Evolutionary conservation across 768 basidiomycete genomes (phyloP), one percentile per base, ranked within the genome.

Genomic region (Scleroderma citrinum): DNA sequence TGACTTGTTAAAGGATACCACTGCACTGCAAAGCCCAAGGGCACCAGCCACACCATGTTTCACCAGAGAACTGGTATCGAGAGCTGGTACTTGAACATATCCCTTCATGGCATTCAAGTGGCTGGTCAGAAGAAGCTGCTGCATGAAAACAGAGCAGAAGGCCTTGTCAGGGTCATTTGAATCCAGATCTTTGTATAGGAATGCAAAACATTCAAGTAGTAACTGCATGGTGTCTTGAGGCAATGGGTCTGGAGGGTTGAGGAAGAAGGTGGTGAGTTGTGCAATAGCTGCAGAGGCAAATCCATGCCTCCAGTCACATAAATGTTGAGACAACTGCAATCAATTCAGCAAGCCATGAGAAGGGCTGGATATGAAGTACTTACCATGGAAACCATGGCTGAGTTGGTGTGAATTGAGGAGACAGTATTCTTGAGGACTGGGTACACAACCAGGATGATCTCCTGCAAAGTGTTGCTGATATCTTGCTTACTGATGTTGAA

Each of bases 91-190:
- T 24, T 34, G 24, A 14, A 40, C 48, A 32, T 43, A 21, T 12
- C 48, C 48, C 8, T 20, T 42, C 3, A 43, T 49, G 5, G 41
- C 32, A 29, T 19, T 49, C 21, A 49, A 35, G n/a, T 49, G 48
- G 10, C 31, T 44, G 4, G 21, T 29, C 12, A 26, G 19, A 7
- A 44, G 21, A 11, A 49, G 31, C 32, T 49, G 48, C 4, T 34
- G 21, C 8, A 49, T 12, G 8, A 49, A 49, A 13, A 16, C 14
- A 11, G 42, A 49, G 7, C 14, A 21, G 42, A 35, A 44, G 3
- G n/a, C 19, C 21, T 31, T 43, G 21, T 31, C 32, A 17, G 34
- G 40, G 17, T 7, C 32, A 3, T 6, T 32, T 1, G 16, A 2
- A 7, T 49, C 41, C 14, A 34, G 19, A 19, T 49, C 24, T 3